phyloP scores from a whole-genome alignment of 225 moss, liverwort and hornwort genomes.

The Polytrichum commune region DNA sequence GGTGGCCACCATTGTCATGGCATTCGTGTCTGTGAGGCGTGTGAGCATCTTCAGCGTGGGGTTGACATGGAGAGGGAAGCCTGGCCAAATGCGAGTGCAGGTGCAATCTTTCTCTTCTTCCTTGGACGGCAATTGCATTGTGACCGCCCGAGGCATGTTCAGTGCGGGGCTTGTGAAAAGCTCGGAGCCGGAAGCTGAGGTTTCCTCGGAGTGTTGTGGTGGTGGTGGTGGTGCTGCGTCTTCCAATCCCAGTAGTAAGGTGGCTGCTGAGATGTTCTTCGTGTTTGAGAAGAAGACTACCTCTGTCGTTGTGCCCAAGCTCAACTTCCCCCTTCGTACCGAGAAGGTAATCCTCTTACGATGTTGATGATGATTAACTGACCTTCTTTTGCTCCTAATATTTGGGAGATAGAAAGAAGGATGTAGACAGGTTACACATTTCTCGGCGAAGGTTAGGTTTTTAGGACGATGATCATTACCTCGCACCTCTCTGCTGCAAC shows the following conservation, averaged over 20 bases:
- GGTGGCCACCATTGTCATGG: constrained; percentile 37
- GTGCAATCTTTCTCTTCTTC: constrained; percentile 42
- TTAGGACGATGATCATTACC: too few relatives aligned
- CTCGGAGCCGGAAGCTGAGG: constrained; percentile 25
- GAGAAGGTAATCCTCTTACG: constrained; percentile 18
- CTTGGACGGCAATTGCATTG: constrained; percentile 36
- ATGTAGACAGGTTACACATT: too few relatives aligned
- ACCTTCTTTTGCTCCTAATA: too few relatives aligned
- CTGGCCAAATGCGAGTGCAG: constrained; percentile 37
- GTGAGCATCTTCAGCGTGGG: constrained; percentile 49
- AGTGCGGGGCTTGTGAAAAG: constrained; percentile 40
- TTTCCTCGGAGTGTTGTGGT: constrained; percentile 11
- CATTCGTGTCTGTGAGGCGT: constrained; percentile 45
- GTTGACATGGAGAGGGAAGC: constrained; percentile 39
- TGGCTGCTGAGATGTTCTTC: constrained; percentile 41
- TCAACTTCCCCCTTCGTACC: background rate
- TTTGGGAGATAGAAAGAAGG: too few relatives aligned
- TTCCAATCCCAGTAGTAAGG: constrained; percentile 19
- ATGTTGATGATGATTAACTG: too few relatives aligned
- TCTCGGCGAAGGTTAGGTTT: too few relatives aligned
- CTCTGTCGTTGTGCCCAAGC: constrained; percentile 14
- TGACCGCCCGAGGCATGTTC: constrained; percentile 33
- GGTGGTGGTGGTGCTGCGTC: background rate
- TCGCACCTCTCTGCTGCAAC: too few relatives aligned
- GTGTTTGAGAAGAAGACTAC: constrained; percentile 36